Percentiles rank a stretch among this genome's conserved stretches.
phyloP scores from a whole-genome alignment of 1,284 basidiomycete species.

The Apiotrichum porosum region DNA sequence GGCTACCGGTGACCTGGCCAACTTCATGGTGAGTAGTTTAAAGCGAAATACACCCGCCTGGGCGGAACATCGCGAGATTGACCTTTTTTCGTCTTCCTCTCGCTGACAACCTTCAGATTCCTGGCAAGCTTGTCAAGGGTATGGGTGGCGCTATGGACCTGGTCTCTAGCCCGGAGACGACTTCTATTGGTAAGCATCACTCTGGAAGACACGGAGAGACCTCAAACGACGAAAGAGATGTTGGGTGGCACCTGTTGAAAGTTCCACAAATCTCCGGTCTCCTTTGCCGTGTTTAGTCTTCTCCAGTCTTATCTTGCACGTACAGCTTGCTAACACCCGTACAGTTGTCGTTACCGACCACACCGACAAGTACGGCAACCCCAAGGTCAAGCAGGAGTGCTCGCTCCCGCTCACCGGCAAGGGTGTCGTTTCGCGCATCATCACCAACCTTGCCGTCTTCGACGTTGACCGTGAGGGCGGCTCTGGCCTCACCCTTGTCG shows the following conservation, averaged over 20 bases:
- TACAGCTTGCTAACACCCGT: no score
- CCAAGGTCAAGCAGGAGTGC: constrained; percentile 81
- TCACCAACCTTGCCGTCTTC: constrained; percentile 88
- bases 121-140: constrained; percentile 83
- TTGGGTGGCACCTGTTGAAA: no score
- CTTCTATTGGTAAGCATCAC: no score
- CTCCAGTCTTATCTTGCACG: no score
- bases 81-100: no score
- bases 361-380: constrained; percentile 83
- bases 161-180: constrained; percentile 85
- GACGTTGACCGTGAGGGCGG: constrained; percentile 66
- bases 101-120: constrained; percentile 55
- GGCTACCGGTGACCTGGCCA: constrained; percentile 82
- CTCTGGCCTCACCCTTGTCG: constrained; percentile 64
- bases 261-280: no score
- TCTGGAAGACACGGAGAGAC: no score
- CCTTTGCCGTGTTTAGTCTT: no score
- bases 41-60: no score
- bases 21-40: constrained; percentile 68
- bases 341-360: constrained; percentile 13
- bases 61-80: no score
- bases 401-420: constrained; percentile 81
- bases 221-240: no score
- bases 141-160: constrained; percentile 96
- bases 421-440: constrained; percentile 79